Conservation (phyloP, 1,139 yeast genomes). For the Pichia sp. region DNA sequence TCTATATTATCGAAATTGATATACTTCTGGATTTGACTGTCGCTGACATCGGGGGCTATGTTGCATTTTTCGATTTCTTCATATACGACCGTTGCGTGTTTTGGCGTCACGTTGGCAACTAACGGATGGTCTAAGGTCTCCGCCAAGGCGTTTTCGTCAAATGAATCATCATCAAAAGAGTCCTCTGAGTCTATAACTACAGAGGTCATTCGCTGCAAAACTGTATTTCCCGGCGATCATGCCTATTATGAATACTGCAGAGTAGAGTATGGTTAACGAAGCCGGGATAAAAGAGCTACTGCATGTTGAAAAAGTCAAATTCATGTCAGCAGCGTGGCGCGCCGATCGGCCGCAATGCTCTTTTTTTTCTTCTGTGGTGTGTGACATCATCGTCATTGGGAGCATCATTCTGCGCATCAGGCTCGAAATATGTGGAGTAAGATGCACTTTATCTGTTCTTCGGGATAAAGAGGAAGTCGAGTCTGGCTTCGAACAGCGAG, state of each 20-base stretch:
- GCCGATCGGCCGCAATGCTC: background rate
- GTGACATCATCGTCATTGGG: background rate
- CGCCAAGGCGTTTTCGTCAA: background rate
- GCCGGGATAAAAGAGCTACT: background rate
- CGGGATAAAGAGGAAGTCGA: too few relatives aligned
- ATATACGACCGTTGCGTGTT: conserved; percentile 17
- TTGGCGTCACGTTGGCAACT: background rate
- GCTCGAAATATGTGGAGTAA: too few relatives aligned
- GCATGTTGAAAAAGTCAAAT: background rate
- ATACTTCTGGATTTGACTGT: background rate
- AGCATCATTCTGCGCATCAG: background rate
- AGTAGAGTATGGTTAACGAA: background rate
- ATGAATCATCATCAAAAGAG: conserved; percentile 5
- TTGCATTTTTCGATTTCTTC: conserved; percentile 32
- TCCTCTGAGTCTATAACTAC: background rate
- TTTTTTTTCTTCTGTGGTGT: background rate
- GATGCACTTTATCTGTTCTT: too few relatives aligned
- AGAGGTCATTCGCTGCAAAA: background rate
- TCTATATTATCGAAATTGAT: conserved; percentile 37
- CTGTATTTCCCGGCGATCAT: background rate
- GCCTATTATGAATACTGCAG: background rate
- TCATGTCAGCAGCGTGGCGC: background rate
- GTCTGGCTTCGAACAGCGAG: too few relatives aligned
- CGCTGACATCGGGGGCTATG: background rate
- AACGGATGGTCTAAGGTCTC: background rate